phyloP scores from a whole-genome alignment of 1,284 basidiomycete species.

The Moniliella sp. region DNA sequence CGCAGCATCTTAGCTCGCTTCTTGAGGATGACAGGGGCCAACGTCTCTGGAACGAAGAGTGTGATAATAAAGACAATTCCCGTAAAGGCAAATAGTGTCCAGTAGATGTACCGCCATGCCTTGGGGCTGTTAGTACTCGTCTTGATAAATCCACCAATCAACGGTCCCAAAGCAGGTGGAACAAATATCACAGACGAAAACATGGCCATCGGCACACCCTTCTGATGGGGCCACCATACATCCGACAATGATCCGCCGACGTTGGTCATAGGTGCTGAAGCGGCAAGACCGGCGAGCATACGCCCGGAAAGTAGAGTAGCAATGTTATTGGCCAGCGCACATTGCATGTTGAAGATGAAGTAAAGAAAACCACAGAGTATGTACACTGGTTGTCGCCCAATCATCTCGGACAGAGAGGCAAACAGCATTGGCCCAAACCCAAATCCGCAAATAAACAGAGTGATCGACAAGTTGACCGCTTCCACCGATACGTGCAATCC shows the following conservation, averaged over 20 bases:
- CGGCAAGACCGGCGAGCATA: conserved; percentile 15
- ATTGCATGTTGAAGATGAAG: conserved; percentile 24
- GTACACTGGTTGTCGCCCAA: conserved; percentile 30
- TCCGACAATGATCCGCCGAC: conserved; percentile 19
- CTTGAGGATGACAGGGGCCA: conserved; percentile 28
- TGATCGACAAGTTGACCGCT: conserved; percentile 20
- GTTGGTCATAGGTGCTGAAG: conserved; percentile 3
- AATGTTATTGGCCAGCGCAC: conserved; percentile 30
- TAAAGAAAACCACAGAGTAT: conserved; percentile 26
- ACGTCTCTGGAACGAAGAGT: conserved; percentile 29
- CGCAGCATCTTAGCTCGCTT: conserved; percentile 23
- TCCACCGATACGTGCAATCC: conserved; percentile 29
- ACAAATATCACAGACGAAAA: conserved; percentile 33
- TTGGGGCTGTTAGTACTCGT: conserved; percentile 28
- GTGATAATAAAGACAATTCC: conserved; percentile 14
- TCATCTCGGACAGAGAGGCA: too few relatives aligned
- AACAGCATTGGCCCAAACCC: conserved; percentile 24
- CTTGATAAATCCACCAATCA: conserved; percentile 26
- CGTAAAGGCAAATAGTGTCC: conserved; percentile 18
- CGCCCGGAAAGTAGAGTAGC: conserved; percentile 24
- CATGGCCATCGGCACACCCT: conserved; percentile 23
- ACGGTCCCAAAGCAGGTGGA: conserved; percentile 18
- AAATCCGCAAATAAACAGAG: conserved; percentile 6
- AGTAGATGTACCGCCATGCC: conserved; percentile 30
- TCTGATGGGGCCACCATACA: conserved; percentile 26